Base-by-base conservation (phyloP, 495 filamentous ascomycete species). In the Aspergillus homomorphus region DNA sequence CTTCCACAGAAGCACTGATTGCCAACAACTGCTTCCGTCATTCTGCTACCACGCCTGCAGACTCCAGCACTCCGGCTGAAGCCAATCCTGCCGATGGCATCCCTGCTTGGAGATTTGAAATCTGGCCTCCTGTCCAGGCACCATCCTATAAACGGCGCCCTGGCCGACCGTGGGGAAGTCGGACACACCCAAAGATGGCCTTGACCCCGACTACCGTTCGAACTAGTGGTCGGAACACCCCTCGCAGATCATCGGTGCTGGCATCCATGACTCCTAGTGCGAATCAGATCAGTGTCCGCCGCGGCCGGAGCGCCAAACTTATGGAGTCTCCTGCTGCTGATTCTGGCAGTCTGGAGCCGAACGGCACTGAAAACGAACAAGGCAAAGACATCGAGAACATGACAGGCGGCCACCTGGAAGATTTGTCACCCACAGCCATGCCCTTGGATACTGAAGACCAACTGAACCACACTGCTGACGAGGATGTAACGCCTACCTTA, bases 21-120 rank as follows among this genome's bases (percentile, higher is more conserved):
- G 71, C 66, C 45, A 55, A 60, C 21, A 77, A 78, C 56, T 74
- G 76, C 38, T 46, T 74, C 12, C 66, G 68, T 23, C 62, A 66
- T 30, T 53, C 58, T 5, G 45, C 58, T 19, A 24, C 68, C 2
- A 43, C 57, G 10, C 45, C 60, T 9, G 33, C 59, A 58, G 45
- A 45, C 45, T 38, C 62, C 50, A 22, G 19, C 54, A 23, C 60
- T 49, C 54, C 62, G 19, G 42, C 52, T 4, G 62, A 67, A 26
- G 21, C 59, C 0, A 68, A 73, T 22, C 73, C 73, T 19, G 69
- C 74, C 22, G 66, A 67, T 15, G 74, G 77, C 42, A 91, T 96
- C 50, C 90, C 91, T 0, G 81, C 89, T 1, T 87, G 81, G 30
- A 82, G 91, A 57, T 96, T 94, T 70, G 89, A 95, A 64, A 84